Evolutionary conservation across 345 rosid species (phyloP).

Genomic region (Arabidopsis arenosa): DNA sequence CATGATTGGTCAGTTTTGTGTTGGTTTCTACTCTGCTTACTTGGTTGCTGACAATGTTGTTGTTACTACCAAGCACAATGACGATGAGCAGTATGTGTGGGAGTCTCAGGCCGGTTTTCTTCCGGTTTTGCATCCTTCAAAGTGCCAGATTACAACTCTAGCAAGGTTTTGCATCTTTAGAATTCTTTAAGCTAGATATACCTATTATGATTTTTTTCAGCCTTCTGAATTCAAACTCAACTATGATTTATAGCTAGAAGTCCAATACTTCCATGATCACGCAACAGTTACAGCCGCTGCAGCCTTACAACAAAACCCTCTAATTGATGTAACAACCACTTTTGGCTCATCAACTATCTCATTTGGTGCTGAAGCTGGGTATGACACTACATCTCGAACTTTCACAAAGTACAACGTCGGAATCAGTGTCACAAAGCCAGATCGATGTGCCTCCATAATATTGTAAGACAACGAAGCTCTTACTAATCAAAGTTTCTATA

Average conservation of each 20-base stretch:
- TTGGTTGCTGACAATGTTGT: no score
- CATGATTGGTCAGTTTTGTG: no score
- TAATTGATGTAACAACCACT: slow-evolving; percentile 61
- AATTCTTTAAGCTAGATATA: not conserved
- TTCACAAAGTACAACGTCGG: slow-evolving; percentile 65
- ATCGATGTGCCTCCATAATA: slow-evolving; percentile 53
- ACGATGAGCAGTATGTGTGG: no score
- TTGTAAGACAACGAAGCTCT: slow-evolving; percentile 49
- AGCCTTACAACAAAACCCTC: slow-evolving; percentile 53
- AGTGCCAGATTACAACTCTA: slow-evolving; percentile 69
- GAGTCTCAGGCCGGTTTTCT: no score
- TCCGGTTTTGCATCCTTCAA: slow-evolving; percentile 55
- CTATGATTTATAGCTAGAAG: slow-evolving; percentile 51
- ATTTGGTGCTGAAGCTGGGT: slow-evolving; percentile 66
- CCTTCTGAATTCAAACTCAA: not conserved
- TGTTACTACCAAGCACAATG: no score
- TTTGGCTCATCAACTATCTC: slow-evolving; percentile 69
- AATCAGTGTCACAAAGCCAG: slow-evolving; percentile 57
- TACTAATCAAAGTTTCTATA: not conserved
- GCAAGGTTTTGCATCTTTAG: slow-evolving; percentile 56
- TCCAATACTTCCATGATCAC: slow-evolving; percentile 68
- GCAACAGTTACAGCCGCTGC: slow-evolving; percentile 57
- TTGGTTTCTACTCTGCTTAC: no score
- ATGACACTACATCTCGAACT: slow-evolving; percentile 47
- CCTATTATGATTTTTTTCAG: not conserved